Evolutionary conservation across 2,329 filamentous ascomycete genomes (phyloP), one percentile per base, ranked within the genome.

Genomic region (Aspergillus fructus): DNA sequence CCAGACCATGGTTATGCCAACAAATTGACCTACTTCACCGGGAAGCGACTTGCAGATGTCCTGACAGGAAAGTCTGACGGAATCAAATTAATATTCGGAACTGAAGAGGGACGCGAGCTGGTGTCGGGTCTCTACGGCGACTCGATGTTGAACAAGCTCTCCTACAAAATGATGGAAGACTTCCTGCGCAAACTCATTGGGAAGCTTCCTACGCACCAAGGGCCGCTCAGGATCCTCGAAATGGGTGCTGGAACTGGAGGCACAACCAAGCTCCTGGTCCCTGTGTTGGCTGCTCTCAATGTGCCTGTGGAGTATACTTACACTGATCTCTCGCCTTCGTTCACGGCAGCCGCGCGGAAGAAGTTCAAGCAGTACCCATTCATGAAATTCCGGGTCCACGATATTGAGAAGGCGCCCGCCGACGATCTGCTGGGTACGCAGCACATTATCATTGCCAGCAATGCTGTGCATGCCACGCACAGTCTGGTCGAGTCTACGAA

Each of bases 51-150:
- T 5, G 64, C 61, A 1, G 55, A 62, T 12, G 52, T 59, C 7
- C 42, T 66, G n/a, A 55, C 39, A 1, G 76, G 74, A n/a, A 61
- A 70, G 43, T 64, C 64, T 2, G 73, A 78, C 40, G 71, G 71
- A 1, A 65, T 77, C 24, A 61, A 70, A 46, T 55, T 78, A 3
- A 65, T 79, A 12, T 78, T 78, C 46, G 74, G 74, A 15, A 68
- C 57, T 6, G 55, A 62, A 1, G 64, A 76, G 41, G 69, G 69
- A 5, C 66, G 71, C 0, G 63, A 73, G 17, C 64, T 78, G 0
- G 67, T 76, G 2, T 59, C 66, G 0, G 65, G 54, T 2, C 53
- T 77, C 11, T 76, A 79, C 55, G 62, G 60, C 33, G 66, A 75
- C 23, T 24, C 23, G 23, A 24, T 24, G 23, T 2, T 24, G 23